Conservation (phyloP, 108 stramenopile genomes). For the Nitzschia palea region DNA sequence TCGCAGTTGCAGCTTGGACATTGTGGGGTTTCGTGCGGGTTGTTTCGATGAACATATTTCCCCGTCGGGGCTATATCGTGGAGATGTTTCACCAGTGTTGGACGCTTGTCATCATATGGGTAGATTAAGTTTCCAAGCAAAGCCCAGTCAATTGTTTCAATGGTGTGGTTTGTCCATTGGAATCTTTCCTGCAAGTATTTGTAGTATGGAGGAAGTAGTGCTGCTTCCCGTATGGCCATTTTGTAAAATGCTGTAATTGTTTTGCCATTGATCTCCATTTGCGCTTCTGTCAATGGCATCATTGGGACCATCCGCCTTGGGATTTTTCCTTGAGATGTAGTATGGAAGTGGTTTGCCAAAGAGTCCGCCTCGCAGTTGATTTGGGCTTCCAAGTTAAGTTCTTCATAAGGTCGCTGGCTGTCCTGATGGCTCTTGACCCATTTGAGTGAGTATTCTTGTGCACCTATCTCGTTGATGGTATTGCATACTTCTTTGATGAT, state of each 20-base stretch:
- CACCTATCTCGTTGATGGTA: neutral
- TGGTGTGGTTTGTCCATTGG: too few relatives aligned
- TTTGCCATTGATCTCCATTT: neutral
- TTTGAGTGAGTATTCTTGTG: neutral
- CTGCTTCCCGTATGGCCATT: neutral
- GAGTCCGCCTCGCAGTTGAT: neutral
- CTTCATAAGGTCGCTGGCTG: neutral
- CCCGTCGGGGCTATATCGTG: neutral
- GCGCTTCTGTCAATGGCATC: neutral
- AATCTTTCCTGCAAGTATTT: too few relatives aligned
- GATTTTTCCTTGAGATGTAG: too few relatives aligned
- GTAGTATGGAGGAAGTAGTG: too few relatives aligned
- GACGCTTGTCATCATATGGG: too few relatives aligned
- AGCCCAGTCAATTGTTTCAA: too few relatives aligned
- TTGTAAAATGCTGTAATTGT: neutral
- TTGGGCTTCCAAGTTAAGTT: neutral
- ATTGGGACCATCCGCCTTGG: too few relatives aligned
- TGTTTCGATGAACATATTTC: neutral
- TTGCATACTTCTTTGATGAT: neutral
- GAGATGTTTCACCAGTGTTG: neutral
- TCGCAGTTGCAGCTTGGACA: neutral
- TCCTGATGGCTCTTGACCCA: neutral
- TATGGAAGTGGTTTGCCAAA: neutral
- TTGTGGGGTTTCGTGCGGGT: neutral
- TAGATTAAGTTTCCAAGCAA: too few relatives aligned